phyloP scores from a whole-genome alignment of 2,329 filamentous ascomycete genomes.

The Talaromyces verruculosus region DNA sequence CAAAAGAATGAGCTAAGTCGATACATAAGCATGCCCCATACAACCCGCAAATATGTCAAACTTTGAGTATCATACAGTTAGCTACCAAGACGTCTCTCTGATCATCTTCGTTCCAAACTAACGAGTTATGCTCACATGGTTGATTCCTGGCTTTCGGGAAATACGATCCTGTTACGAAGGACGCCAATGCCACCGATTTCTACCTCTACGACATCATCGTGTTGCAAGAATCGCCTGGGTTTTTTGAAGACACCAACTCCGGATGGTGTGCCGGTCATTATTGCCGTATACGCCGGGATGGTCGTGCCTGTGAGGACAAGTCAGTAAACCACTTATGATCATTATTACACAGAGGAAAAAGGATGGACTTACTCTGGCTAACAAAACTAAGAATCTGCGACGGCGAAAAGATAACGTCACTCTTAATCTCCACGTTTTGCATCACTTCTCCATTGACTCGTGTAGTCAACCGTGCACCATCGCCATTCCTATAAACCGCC shows the following conservation, averaged over 20 bases:
- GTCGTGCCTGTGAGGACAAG: conserved; percentile 35
- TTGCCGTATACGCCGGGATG: conserved; percentile 39
- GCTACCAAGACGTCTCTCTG: background rate
- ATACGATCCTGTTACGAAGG: conserved; percentile 12
- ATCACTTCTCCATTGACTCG: conserved; percentile 40
- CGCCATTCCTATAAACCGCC: conserved; percentile 32
- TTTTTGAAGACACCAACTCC: conserved; percentile 28
- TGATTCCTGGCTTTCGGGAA: conserved; percentile 17
- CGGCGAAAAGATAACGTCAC: conserved; percentile 42
- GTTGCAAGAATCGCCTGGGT: conserved; percentile 13
- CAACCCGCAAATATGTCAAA: conserved; percentile 10
- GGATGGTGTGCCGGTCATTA: conserved; percentile 45
- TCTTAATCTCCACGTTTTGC: conserved; percentile 38
- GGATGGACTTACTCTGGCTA: conserved; percentile 15
- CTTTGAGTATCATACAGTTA: background rate
- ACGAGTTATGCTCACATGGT: conserved; percentile 13
- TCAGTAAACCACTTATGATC: conserved; percentile 14
- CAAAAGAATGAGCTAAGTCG: background rate
- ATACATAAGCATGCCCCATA: conserved; percentile 4
- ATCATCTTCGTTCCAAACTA: background rate
- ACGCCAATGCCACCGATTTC: conserved; percentile 19
- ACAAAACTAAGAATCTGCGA: conserved; percentile 36
- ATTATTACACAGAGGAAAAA: background rate
- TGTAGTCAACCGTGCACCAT: conserved; percentile 32
- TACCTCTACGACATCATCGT: conserved; percentile 25